These are phyloP conservation scores for Funneliformis caledonium DNA, from an alignment of 371 early-diverging fungal species.

Conservation along the genomic window DNA sequence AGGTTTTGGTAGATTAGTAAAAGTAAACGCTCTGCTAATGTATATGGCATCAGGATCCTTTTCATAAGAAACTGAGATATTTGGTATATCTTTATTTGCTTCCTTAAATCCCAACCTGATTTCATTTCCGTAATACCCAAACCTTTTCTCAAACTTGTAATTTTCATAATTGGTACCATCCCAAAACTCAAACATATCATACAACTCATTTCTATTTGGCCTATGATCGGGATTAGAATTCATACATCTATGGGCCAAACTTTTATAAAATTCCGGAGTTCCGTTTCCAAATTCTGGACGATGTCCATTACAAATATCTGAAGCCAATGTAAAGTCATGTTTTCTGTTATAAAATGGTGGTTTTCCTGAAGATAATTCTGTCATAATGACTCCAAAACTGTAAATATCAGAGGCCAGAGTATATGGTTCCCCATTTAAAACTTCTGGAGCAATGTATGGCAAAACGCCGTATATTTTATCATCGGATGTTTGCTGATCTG, in stretches of 20 bases:
- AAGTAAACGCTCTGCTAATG: no score
- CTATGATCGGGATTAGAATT: conserved; percentile 3
- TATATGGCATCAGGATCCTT: no score
- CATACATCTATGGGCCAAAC: not conserved
- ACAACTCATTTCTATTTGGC: not conserved
- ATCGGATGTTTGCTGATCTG: not conserved
- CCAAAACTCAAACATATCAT: not conserved
- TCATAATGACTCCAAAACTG: not conserved
- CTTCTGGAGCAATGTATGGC: not conserved
- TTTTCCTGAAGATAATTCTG: not conserved
- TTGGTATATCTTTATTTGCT: no score
- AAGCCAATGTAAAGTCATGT: not conserved
- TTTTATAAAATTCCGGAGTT: not conserved
- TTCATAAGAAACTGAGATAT: no score
- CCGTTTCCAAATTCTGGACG: not conserved
- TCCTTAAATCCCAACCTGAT: no score
- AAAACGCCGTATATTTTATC: not conserved
- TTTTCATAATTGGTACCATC: not conserved
- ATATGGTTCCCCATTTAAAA: not conserved
- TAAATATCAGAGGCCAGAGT: not conserved
- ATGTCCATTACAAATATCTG: not conserved
- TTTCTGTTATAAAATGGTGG: not conserved
- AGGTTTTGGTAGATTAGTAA: no score
- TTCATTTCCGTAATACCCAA: no score
- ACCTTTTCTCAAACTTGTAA: no score